Evolutionary conservation across 1,284 basidiomycete genomes (phyloP).

Genomic region (Porogramme epimiltina): DNA sequence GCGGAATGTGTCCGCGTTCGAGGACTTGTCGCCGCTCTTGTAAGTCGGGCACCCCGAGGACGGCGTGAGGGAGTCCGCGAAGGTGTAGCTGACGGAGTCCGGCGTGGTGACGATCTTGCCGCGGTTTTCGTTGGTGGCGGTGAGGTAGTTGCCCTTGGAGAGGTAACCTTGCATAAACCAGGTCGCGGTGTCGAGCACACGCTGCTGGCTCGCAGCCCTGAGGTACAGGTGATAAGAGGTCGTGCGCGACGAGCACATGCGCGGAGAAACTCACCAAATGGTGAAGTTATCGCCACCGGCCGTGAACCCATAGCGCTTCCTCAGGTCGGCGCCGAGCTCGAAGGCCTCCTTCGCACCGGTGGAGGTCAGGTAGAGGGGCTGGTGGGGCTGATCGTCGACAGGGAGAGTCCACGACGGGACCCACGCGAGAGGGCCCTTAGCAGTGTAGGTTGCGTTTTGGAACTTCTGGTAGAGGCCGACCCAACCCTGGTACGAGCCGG

Average conservation of each 20-base stretch:
- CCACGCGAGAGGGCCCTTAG: conserved; percentile 40
- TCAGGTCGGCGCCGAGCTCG: conserved; percentile 38
- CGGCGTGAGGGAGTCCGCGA: conserved; percentile 44
- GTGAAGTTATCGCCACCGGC: conserved; percentile 43
- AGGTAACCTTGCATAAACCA: conserved; percentile 44
- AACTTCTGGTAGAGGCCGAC: conserved; percentile 39
- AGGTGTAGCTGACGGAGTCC: conserved; percentile 44
- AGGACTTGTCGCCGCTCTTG: conserved; percentile 30
- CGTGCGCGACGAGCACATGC: background rate
- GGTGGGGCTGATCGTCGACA: conserved; percentile 40
- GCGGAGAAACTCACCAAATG: conserved; percentile 37
- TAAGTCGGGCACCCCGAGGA: conserved; percentile 41
- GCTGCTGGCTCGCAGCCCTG: conserved; percentile 44
- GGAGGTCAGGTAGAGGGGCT: conserved; percentile 40
- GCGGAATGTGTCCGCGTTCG: conserved; percentile 32
- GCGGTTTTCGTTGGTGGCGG: conserved; percentile 32
- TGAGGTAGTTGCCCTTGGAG: conserved; percentile 42
- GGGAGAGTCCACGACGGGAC: conserved; percentile 43
- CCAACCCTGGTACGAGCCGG: conserved; percentile 42
- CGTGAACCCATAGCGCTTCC: conserved; percentile 42
- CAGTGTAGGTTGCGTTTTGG: conserved; percentile 42
- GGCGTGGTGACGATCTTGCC: conserved; percentile 38
- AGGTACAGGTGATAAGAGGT: background rate
- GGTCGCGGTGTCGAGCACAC: conserved; percentile 42
- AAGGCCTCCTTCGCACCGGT: conserved; percentile 44